These are phyloP conservation scores for Microsporum ferrugineum DNA, from an alignment of 2,329 filamentous ascomycete species.

Conservation along the genomic window DNA sequence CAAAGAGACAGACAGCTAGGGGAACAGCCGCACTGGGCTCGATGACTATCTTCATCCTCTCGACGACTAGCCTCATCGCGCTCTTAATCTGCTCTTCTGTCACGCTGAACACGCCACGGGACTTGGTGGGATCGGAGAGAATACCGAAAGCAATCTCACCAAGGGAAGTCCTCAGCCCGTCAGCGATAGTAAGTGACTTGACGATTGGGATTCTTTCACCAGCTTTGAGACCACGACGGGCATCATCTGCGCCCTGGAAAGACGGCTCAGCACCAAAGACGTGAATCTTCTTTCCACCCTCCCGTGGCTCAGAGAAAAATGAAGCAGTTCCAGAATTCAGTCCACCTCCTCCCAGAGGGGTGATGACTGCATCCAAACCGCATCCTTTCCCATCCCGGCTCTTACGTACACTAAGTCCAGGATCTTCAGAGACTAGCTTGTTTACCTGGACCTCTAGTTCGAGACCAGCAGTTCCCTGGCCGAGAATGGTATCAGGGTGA, in stretches of 20 bases:
- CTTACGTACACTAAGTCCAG: constrained; percentile 20
- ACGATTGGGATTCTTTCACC: constrained; percentile 57
- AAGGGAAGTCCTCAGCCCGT: constrained; percentile 76
- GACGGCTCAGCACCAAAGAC: constrained; percentile 84
- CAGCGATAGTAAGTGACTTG: constrained; percentile 69
- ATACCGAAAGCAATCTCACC: constrained; percentile 65
- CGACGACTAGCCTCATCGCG: constrained; percentile 66
- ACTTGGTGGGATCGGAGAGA: constrained; percentile 59
- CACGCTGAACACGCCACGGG: constrained; percentile 60
- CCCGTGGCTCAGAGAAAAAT: constrained; percentile 41
- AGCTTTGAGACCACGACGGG: constrained; percentile 54
- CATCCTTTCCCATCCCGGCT: constrained; percentile 8
- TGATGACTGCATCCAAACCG: constrained; percentile 58
- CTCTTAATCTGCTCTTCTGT: constrained; percentile 69
- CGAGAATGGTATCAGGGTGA: constrained; percentile 80
- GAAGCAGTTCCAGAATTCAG: constrained; percentile 76
- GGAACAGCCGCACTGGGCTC: constrained; percentile 82
- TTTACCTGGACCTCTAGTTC: constrained; percentile 67
- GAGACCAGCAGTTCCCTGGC: constrained; percentile 79
- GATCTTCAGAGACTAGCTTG: constrained; percentile 36
- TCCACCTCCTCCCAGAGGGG: constrained; percentile 79
- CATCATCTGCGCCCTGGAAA: constrained; percentile 77
- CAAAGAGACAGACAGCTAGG: constrained; percentile 68
- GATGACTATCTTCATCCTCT: constrained; percentile 81
- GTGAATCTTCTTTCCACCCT: constrained; percentile 52